These are phyloP conservation scores for Thermothelomyces thermophilus DNA, from an alignment of 2,329 filamentous ascomycete species.

Conservation along the genomic window DNA sequence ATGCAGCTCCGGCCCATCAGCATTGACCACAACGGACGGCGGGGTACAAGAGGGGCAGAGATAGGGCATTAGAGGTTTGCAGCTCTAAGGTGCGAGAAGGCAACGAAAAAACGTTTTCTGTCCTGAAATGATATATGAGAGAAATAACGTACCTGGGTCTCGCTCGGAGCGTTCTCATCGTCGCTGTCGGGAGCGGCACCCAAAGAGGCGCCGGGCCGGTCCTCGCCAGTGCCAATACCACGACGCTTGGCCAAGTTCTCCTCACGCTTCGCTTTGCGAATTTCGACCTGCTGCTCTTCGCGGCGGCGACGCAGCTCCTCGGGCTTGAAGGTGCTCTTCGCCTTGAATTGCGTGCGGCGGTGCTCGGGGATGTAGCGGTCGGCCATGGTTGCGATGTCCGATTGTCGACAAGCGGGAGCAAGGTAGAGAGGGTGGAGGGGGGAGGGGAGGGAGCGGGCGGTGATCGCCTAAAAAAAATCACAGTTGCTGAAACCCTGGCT, in stretches of 20 bases:
- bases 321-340: conserved; percentile 97
- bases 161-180: conserved; percentile 89
- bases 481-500: conserved; percentile 3
- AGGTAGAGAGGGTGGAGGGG: conserved; percentile 5
- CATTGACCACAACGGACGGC: conserved; percentile 18
- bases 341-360: conserved; percentile 98
- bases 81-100: conserved; percentile 7
- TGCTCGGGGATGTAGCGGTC: conserved; percentile 99
- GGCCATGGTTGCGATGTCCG: conserved; percentile 62
- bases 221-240: conserved; percentile 79
- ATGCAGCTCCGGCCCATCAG: conserved; percentile 11
- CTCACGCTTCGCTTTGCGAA: conserved; percentile 96
- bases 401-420: conserved; percentile 18
- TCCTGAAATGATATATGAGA: neutral
- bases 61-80: conserved; percentile 10
- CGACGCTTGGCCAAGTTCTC: conserved; percentile 98
- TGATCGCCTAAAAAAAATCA: conserved; percentile 2
- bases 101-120: neutral
- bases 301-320: conserved; percentile 97
- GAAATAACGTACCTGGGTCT: conserved; percentile 73
- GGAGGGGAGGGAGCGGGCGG: conserved; percentile 4
- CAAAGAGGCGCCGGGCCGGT: conserved; percentile 71
- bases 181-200: conserved; percentile 92
- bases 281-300: conserved; percentile 98
- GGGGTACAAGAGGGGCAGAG: conserved; percentile 24